phyloP scores from a whole-genome alignment of 331 rosid genomes.

The Quercus phellos region DNA sequence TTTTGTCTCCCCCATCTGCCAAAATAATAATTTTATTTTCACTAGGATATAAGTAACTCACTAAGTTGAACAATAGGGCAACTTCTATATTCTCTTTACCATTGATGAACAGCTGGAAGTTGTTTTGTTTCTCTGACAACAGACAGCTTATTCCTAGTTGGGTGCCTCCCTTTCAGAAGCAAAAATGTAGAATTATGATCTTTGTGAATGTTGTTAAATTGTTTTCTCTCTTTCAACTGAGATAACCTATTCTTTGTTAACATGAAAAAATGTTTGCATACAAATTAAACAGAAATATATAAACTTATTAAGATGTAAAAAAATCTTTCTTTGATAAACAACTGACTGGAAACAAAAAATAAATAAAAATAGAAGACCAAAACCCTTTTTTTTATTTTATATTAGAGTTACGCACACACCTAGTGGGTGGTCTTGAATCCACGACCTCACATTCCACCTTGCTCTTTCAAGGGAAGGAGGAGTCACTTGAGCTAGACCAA shows the following conservation, averaged over 20 bases:
- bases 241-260: background rate
- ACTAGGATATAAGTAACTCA: background rate
- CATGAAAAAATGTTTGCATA: too few species aligned
- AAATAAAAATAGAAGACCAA: background rate
- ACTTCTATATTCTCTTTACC: background rate
- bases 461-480: too few species aligned
- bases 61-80: background rate
- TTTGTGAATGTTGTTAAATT: background rate
- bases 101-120: background rate
- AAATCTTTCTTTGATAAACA: background rate
- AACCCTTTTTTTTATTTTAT: too few species aligned
- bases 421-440: too few species aligned
- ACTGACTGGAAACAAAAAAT: background rate
- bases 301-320: too few species aligned
- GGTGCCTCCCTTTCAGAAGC: background rate
- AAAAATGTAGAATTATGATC: background rate
- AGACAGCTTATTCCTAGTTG: background rate
- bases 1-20: background rate
- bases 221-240: background rate
- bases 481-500: too few species aligned
- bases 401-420: too few species aligned
- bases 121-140: background rate
- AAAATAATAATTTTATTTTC: background rate
- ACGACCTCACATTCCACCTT: too few species aligned
- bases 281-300: background rate